phyloP scores from a whole-genome alignment of 495 filamentous ascomycete species.

The Tetracladium marchalianum region DNA sequence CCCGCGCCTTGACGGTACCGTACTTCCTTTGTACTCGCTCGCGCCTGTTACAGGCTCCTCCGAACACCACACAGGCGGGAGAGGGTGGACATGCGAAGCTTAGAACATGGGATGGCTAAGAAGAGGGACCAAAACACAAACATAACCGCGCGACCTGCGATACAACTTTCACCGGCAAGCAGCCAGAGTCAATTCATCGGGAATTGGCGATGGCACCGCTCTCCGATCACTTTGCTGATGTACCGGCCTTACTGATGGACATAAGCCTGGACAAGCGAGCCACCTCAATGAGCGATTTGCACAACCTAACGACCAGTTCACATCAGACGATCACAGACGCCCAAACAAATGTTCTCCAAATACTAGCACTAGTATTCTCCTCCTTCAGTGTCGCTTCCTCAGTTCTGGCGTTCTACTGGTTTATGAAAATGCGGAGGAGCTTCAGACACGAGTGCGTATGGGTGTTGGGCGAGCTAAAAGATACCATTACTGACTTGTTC shows the following conservation, averaged over 20 bases:
- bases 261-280: neutral
- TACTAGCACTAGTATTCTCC: slow-evolving; percentile 26
- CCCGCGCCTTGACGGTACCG: too few species aligned
- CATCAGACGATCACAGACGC: neutral
- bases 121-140: too few species aligned
- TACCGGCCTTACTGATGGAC: neutral
- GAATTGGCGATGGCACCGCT: slow-evolving; percentile 6
- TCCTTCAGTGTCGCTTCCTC: slow-evolving; percentile 42
- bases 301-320: too few species aligned
- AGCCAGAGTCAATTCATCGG: neutral
- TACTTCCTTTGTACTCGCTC: too few species aligned
- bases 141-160: too few species aligned
- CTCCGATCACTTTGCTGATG: neutral
- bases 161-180: too few species aligned
- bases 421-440: slow-evolving; percentile 59
- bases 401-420: slow-evolving; percentile 55
- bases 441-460: slow-evolving; percentile 62
- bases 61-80: too few species aligned
- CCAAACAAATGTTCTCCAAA: slow-evolving; percentile 10
- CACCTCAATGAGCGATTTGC: too few species aligned
- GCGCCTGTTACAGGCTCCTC: too few species aligned
- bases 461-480: neutral
- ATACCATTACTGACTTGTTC: slow-evolving; percentile 15
- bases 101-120: too few species aligned
- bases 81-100: too few species aligned